Evolutionary conservation across 208 protist species (phyloP).

Genomic region (Zelonia costaricensis): DNA sequence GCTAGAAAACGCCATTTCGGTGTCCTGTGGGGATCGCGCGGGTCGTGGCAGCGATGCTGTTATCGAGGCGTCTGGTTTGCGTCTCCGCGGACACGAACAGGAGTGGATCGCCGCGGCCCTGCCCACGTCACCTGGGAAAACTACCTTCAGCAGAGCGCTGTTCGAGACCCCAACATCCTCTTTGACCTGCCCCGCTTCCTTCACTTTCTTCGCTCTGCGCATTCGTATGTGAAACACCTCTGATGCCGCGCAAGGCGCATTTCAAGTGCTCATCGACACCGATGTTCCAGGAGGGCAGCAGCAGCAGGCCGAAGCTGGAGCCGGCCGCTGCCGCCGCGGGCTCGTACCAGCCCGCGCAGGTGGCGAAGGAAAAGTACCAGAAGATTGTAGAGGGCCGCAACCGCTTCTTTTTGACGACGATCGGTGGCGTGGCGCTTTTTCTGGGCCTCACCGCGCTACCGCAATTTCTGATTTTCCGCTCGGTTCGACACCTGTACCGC

Average conservation of each 20-base stretch:
- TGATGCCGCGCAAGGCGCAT: too few relatives aligned
- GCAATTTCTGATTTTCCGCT: constrained; percentile 60
- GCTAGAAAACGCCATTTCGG: too few relatives aligned
- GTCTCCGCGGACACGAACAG: too few relatives aligned
- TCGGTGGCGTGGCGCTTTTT: constrained; percentile 40
- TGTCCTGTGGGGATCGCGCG: too few relatives aligned
- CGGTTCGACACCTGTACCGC: constrained; percentile 44
- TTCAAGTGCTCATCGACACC: background rate
- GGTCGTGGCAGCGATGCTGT: too few relatives aligned
- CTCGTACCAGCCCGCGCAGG: constrained; percentile 45
- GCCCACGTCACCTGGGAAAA: too few relatives aligned
- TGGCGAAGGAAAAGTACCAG: constrained; percentile 80
- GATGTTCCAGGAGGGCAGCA: constrained; percentile 15
- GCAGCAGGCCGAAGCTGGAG: constrained; percentile 19
- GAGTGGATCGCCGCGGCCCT: too few relatives aligned
- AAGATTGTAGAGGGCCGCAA: constrained; percentile 68
- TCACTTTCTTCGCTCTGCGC: background rate
- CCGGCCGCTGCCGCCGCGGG: constrained; percentile 10
- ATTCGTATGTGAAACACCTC: too few relatives aligned
- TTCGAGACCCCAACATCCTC: too few relatives aligned
- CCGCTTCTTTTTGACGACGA: constrained; percentile 59
- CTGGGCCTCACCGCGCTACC: constrained; percentile 48
- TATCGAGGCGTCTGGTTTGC: too few relatives aligned
- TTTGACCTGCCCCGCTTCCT: too few relatives aligned
- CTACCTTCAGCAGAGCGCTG: too few relatives aligned